Evolutionary conservation across 306 rosid species (phyloP).

Genomic region (Herpetospermum pedunculosum): DNA sequence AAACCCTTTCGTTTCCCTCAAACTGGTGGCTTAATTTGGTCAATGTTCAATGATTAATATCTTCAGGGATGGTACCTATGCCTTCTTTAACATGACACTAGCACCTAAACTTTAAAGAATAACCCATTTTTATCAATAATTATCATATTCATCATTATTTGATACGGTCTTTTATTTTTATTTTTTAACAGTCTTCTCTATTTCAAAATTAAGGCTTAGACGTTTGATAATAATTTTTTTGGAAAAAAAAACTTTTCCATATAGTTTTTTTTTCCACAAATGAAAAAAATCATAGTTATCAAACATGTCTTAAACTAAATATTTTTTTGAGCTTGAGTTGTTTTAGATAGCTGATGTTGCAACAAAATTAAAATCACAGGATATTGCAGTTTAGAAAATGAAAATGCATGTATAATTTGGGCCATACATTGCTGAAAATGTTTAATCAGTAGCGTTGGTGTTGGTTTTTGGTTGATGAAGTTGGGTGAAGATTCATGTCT

Average conservation of each 20-base stretch:
- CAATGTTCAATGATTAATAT: neutral
- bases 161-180: neutral
- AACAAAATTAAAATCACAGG: neutral
- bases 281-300: neutral
- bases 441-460: neutral
- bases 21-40: neutral
- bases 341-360: neutral
- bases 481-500: conserved; percentile 21
- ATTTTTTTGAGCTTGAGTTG: neutral
- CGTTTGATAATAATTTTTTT: too few relatives aligned
- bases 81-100: neutral
- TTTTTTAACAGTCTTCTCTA: neutral
- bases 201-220: neutral
- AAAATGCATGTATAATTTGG: neutral
- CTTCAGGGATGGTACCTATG: neutral
- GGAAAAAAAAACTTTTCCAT: too few relatives aligned
- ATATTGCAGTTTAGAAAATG: neutral
- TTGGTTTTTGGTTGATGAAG: conserved; percentile 8
- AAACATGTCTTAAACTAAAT: neutral
- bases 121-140: neutral
- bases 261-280: neutral
- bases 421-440: neutral
- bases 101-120: neutral
- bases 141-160: neutral
- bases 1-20: neutral